Conservation (phyloP, 2,329 filamentous ascomycete species). For the Ceratocystis variospora region DNA sequence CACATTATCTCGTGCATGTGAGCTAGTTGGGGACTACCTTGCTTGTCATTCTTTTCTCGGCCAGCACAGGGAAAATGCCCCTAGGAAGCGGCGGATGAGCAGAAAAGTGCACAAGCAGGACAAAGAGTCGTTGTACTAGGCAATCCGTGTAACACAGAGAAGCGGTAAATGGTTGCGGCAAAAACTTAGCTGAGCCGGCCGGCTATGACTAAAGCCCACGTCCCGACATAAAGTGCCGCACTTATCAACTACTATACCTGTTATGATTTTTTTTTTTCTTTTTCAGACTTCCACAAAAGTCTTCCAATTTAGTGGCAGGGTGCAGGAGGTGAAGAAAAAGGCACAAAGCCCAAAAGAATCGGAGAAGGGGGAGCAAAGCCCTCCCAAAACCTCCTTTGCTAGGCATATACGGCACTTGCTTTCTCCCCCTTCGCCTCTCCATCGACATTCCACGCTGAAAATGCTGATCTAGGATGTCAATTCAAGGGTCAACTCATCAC, state of each 20-base stretch:
- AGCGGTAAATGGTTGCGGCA: not conserved
- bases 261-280: not conserved
- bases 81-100: not conserved
- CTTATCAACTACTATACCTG: not conserved
- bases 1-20: not conserved
- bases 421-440: not conserved
- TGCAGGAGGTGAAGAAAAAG: too few relatives aligned
- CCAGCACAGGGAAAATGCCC: not conserved
- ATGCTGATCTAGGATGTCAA: not conserved
- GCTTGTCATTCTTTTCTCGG: not conserved
- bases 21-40: not conserved
- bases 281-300: not conserved
- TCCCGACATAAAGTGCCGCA: not conserved
- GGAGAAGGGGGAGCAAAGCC: not conserved
- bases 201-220: not conserved
- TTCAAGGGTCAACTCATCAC: not conserved
- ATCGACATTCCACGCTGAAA: not conserved
- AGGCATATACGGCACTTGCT: not conserved
- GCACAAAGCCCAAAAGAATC: too few relatives aligned
- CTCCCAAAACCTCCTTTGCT: not conserved
- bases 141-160: slow-evolving; percentile 1
- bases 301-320: not conserved
- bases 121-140: not conserved
- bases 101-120: not conserved
- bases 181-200: not conserved